Evolutionary conservation across 140 eudicot species (phyloP), one percentile per base, ranked within the genome.

Genomic region (Ambrosia hybrid): DNA sequence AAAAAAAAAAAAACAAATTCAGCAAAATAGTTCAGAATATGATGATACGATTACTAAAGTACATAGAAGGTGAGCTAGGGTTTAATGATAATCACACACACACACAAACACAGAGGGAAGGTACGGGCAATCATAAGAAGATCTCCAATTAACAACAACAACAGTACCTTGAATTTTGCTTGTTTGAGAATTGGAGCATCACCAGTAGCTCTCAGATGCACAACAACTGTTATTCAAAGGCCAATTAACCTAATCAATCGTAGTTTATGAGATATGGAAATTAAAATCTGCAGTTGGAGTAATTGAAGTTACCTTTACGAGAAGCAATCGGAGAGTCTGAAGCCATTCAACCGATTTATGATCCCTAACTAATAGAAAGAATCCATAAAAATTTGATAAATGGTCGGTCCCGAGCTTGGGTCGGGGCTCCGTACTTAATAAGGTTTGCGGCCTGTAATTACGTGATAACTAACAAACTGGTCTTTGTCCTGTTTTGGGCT

Each of bases 101-200:
- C n/a, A n/a, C n/a, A n/a, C n/a, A n/a, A n/a, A n/a, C n/a, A n/a
- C 26, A 21, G 26, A 21, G 26, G 26, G 26, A 21, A 57, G 41
- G 43, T 33, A 46, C 76, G 51, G 46, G 17, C 21, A 41, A 66
- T 65, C 39, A 57, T 55, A 41, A 58, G 45, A 72, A 45, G n/a
- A 7, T 30, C 79, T 39, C 14, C 16, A 53, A 65, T 65, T 34
- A 9, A 65, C 3, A 5, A 5, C 4, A 48, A 9, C 8, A 3
- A 41, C 4, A 41, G 41, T 57, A 90, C 98, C 96, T 93, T 90
- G 88, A 90, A 90, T 77, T 93, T 93, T 6, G 91, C 80, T 88
- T 93, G 98, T 82, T 87, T 93, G 81, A 93, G 96, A 38, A 93
- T 93, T 10, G 98, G 98, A 17, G 97, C 98, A 70, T 93, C 98